Conservation (phyloP, 202 grass and related monocot genomes). For the Brachypodium distachyon region DNA sequence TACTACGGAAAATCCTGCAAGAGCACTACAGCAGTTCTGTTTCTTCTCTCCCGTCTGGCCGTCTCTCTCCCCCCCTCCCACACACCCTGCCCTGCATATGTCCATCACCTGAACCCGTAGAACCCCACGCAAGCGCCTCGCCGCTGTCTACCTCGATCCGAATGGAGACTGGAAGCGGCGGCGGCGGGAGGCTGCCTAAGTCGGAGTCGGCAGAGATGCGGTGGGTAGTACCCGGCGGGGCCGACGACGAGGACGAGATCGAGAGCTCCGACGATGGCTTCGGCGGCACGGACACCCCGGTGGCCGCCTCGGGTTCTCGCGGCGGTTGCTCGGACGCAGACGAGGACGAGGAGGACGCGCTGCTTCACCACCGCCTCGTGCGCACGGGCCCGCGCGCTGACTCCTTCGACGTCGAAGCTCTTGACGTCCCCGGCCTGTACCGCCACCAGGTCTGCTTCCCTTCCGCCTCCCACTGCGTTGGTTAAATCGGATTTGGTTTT, state of each 20-base stretch:
- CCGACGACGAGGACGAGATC: conserved; percentile 47
- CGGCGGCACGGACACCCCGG: background rate
- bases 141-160: background rate
- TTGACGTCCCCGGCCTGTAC: conserved; percentile 67
- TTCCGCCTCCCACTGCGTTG: background rate
- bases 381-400: conserved; percentile 79
- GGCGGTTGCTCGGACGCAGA: conserved; percentile 29
- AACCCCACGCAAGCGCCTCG: background rate
- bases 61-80: background rate
- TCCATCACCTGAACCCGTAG: background rate
- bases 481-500: background rate
- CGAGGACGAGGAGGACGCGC: conserved; percentile 50
- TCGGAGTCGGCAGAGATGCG: conserved; percentile 66
- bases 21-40: conserved; percentile 4
- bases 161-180: conserved; percentile 33
- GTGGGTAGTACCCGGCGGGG: conserved; percentile 58
- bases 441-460: conserved; percentile 25
- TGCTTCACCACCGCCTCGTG: conserved; percentile 60
- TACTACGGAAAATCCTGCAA: too few relatives aligned
- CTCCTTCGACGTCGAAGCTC: conserved; percentile 90
- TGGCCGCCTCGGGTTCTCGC: conserved; percentile 15
- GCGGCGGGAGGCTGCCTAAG: conserved; percentile 42
- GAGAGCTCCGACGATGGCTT: conserved; percentile 40
- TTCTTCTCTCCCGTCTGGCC: conserved; percentile 8
- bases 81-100: background rate